These are phyloP conservation scores for Cinchona pubescens DNA, from an alignment of 257 asterid genomes.

Conservation along the genomic window DNA sequence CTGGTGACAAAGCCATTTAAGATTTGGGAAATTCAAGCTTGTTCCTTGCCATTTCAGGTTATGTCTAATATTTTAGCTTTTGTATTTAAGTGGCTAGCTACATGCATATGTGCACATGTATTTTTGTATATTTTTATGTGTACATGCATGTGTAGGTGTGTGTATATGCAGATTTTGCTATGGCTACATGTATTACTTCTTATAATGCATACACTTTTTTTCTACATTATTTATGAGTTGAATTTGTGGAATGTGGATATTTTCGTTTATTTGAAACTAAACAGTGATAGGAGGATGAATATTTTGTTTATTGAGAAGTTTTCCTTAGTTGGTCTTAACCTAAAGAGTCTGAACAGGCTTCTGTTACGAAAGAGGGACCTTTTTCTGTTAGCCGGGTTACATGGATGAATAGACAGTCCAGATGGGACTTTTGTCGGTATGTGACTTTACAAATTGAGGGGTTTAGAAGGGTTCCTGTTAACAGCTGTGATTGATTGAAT, in stretches of 20 bases:
- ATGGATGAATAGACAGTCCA: conserved; percentile 94
- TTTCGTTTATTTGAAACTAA: background rate
- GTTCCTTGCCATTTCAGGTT: conserved; percentile 81
- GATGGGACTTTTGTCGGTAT: conserved; percentile 90
- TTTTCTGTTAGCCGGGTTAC: conserved; percentile 82
- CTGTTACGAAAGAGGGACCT: conserved; percentile 84
- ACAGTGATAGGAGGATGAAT: background rate
- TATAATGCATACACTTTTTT: background rate
- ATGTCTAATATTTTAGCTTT: conserved; percentile 1
- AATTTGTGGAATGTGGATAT: background rate
- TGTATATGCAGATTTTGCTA: background rate
- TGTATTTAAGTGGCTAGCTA: background rate
- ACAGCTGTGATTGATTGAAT: conserved; percentile 9
- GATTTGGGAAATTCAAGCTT: conserved; percentile 76
- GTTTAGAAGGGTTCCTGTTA: conserved; percentile 10
- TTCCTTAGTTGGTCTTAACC: conserved; percentile 22
- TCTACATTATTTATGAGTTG: background rate
- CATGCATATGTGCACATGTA: background rate
- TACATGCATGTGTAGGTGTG: background rate
- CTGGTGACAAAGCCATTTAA: conserved; percentile 76
- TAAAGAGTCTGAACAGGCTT: conserved; percentile 58
- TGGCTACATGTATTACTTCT: background rate
- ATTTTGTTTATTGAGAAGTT: background rate
- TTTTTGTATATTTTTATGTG: background rate
- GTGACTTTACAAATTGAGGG: conserved; percentile 16